Base-by-base conservation (phyloP, 2,329 filamentous ascomycete species). In the Pseudocercospora musae region DNA sequence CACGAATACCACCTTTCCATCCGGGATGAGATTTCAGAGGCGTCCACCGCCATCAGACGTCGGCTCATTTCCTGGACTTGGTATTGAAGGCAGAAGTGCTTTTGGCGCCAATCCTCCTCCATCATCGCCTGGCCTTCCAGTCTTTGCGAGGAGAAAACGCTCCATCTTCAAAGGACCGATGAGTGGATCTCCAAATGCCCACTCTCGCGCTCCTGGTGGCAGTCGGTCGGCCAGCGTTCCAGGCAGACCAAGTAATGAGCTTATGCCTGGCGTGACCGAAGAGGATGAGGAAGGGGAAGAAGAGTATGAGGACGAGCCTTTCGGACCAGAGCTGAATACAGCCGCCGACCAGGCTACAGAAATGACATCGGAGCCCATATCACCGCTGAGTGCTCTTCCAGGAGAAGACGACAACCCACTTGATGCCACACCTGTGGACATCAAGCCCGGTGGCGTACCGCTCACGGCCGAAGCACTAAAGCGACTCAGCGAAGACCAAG, bases 81-180 rank as follows among this genome's bases (percentile, higher is more conserved):
- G 60, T 1, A 33, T 53, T 2, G 73, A 75, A 59, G 68, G 64
- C 13, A 63, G 62, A 40, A 60, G 50, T 18, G 63, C 66, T 4
- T 73, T 73, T 50, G 66, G 64, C 9, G 49, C 60, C 6, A 54
- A 63, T 15, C 66, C 63, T 13, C 58, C 83, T 23, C 87, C 87
- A 0, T 85, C 85, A 60, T 80, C 79, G 2, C 82, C 83, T 0
- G 87, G 87, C 2, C 83, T 95, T 8, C 72, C 75, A 0, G 80
- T 92, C 49, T 96, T 95, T 72, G 91, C 91, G 1, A 92, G 92
- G 73, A 80, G 91, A 62, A 96, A 94, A 78, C 85, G 89, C 62
- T 91, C 87, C 60, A 76, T 93, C 1, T 95, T 96, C 80, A 94
- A 94, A 74, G 91, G 91, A 0, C 91, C 91, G 0, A 87, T 87